phyloP scores from a whole-genome alignment of 2,329 filamentous ascomycete genomes.

The Epichloe sylvatica region DNA sequence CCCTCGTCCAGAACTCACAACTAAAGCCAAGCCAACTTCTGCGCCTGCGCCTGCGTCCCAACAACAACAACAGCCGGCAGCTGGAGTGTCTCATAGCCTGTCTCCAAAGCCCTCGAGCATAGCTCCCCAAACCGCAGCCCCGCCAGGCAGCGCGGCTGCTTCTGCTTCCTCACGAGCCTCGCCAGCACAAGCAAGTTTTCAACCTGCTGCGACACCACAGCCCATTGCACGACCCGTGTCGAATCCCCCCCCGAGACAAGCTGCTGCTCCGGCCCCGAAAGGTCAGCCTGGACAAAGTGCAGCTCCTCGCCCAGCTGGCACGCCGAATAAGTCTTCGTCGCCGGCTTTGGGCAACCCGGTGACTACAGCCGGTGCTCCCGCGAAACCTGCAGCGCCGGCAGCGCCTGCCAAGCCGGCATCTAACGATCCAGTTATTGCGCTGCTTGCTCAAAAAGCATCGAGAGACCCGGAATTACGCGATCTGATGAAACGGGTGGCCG shows the following conservation, averaged over 20 bases:
- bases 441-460: slow-evolving; percentile 61
- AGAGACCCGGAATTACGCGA: slow-evolving; percentile 59
- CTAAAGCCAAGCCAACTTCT: background rate
- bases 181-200: slow-evolving; percentile 6
- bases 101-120: background rate
- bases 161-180: slow-evolving; percentile 2
- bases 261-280: slow-evolving; percentile 8
- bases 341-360: slow-evolving; percentile 9
- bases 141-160: background rate
- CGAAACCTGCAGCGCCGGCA: background rate
- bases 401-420: slow-evolving; percentile 14
- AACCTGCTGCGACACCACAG: slow-evolving; percentile 12
- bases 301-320: background rate
- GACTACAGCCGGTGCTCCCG: slow-evolving; percentile 6
- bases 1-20: slow-evolving; percentile 3
- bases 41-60: background rate
- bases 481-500: slow-evolving; percentile 72
- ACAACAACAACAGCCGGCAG: background rate
- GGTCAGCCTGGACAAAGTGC: slow-evolving; percentile 4
- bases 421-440: slow-evolving; percentile 67
- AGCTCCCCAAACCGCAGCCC: slow-evolving; percentile 3
- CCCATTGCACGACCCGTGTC: slow-evolving; percentile 11
- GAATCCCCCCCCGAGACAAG: slow-evolving; percentile 11
- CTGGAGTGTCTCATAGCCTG: background rate
- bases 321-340: slow-evolving; percentile 4